Percentiles rank a stretch among this genome's conserved stretches.
Evolutionary conservation across 1,139 yeast species (phyloP).

Genomic region (Citeromyces hawaiiensis): DNA sequence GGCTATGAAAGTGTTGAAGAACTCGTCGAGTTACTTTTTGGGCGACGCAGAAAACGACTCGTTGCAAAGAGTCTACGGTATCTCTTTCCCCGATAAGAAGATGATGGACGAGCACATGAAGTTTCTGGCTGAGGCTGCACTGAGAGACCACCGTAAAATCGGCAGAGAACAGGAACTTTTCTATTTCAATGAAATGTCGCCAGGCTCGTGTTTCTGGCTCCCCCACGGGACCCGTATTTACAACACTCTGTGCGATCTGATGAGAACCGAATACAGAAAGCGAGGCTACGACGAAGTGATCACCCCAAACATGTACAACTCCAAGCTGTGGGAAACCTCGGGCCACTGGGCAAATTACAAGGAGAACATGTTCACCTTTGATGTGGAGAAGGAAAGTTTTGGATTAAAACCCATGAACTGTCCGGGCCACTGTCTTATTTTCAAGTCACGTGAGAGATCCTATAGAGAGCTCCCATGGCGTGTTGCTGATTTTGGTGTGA

Average conservation of each 20-base stretch:
- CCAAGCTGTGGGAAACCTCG: conserved; percentile 93
- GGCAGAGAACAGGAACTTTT: conserved; percentile 96
- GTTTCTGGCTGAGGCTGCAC: conserved; percentile 92
- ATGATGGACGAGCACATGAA: conserved; percentile 91
- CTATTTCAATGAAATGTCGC: conserved; percentile 91
- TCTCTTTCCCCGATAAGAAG: conserved; percentile 97
- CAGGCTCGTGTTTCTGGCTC: conserved; percentile 96
- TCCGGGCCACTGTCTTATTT: conserved; percentile 93
- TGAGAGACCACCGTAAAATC: conserved; percentile 93
- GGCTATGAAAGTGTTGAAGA: conserved; percentile 87
- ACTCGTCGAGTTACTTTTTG: conserved; percentile 91
- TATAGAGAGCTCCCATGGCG: conserved; percentile 85
- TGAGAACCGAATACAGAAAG: conserved; percentile 72
- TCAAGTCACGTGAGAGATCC: conserved; percentile 70
- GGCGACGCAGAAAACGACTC: conserved; percentile 93
- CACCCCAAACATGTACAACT: conserved; percentile 94
- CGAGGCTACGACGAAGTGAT: conserved; percentile 97
- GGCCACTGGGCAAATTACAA: conserved; percentile 98
- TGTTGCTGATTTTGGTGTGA: conserved; percentile 82
- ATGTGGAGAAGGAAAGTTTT: conserved; percentile 81
- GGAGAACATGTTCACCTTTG: conserved; percentile 95
- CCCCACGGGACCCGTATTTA: conserved; percentile 98
- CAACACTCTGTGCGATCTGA: conserved; percentile 64
- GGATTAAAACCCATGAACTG: conserved; percentile 98
- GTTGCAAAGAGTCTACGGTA: conserved; percentile 94